These are phyloP conservation scores for Sclerotinia trifoliorum DNA, from an alignment of 2,329 filamentous ascomycete species.

Conservation along the genomic window DNA sequence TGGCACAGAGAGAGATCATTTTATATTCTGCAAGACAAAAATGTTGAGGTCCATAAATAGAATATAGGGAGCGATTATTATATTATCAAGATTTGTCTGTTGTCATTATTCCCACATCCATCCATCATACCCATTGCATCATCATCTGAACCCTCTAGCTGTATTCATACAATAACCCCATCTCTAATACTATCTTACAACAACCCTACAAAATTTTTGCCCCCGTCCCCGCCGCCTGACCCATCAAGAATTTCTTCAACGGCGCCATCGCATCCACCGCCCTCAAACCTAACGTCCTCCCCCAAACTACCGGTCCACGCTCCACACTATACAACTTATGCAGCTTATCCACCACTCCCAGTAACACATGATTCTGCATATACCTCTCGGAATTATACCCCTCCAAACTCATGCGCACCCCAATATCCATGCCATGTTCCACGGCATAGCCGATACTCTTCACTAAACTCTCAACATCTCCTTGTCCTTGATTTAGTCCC, in stretches of 20 bases:
- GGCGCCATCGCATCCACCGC: conserved; percentile 72
- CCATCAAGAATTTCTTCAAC: conserved; percentile 86
- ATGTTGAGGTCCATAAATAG: neutral
- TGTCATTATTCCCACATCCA: conserved; percentile 3
- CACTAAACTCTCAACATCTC: conserved; percentile 78
- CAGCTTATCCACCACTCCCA: conserved; percentile 82
- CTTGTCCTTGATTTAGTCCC: conserved; percentile 90
- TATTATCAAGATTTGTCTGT: neutral
- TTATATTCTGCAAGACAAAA: neutral
- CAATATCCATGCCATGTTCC: conserved; percentile 82
- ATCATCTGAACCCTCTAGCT: neutral
- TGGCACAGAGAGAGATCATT: neutral
- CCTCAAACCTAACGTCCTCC: conserved; percentile 73
- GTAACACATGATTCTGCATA: conserved; percentile 73
- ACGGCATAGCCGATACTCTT: conserved; percentile 74
- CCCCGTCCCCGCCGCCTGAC: conserved; percentile 59
- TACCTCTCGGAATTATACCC: conserved; percentile 80
- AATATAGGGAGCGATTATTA: neutral
- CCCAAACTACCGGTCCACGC: conserved; percentile 74
- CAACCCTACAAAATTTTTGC: conserved; percentile 44
- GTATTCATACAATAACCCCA: neutral
- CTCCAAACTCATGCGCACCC: conserved; percentile 74
- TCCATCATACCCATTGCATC: neutral
- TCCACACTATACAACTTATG: conserved; percentile 88
- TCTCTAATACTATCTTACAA: neutral